These are phyloP conservation scores for Neonectria punicea DNA, from an alignment of 2,329 filamentous ascomycete species.

Conservation along the genomic window DNA sequence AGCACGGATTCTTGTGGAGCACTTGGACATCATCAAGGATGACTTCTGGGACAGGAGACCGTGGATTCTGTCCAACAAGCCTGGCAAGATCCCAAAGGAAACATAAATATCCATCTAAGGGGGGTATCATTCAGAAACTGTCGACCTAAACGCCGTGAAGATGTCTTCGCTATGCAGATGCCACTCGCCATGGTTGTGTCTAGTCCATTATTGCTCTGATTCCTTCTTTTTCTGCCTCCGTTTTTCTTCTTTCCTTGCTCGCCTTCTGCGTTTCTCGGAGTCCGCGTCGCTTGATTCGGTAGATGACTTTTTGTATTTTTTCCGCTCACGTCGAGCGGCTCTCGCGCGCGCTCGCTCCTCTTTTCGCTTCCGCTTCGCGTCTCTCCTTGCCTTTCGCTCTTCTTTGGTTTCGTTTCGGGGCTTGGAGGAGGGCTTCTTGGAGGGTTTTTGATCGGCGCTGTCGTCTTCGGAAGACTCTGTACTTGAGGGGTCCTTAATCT, in stretches of 20 bases:
- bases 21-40: slow-evolving; percentile 94
- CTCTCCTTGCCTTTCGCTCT: slow-evolving; percentile 51
- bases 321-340: slow-evolving; percentile 38
- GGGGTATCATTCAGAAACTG: slow-evolving; percentile 46
- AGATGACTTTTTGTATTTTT: slow-evolving; percentile 42
- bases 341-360: slow-evolving; percentile 39
- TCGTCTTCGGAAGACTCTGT: slow-evolving; percentile 42
- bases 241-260: slow-evolving; percentile 56
- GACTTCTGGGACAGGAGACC: slow-evolving; percentile 91
- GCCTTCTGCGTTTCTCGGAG: slow-evolving; percentile 60
- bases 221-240: slow-evolving; percentile 44
- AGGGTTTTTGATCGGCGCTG: slow-evolving; percentile 46
- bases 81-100: slow-evolving; percentile 75
- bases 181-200: slow-evolving; percentile 26
- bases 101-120: slow-evolving; percentile 49
- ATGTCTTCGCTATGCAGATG: slow-evolving; percentile 30
- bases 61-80: slow-evolving; percentile 82
- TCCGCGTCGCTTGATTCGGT: slow-evolving; percentile 44
- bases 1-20: slow-evolving; percentile 82
- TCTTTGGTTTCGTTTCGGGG: slow-evolving; percentile 55
- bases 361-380: slow-evolving; percentile 46
- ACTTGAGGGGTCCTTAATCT: slow-evolving; percentile 42
- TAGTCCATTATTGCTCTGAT: slow-evolving; percentile 26
- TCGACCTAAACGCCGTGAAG: slow-evolving; percentile 43
- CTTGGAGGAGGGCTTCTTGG: slow-evolving; percentile 24